These are phyloP conservation scores for Fusarium tuaranense DNA, from an alignment of 2,329 filamentous ascomycete genomes.

Conservation along the genomic window DNA sequence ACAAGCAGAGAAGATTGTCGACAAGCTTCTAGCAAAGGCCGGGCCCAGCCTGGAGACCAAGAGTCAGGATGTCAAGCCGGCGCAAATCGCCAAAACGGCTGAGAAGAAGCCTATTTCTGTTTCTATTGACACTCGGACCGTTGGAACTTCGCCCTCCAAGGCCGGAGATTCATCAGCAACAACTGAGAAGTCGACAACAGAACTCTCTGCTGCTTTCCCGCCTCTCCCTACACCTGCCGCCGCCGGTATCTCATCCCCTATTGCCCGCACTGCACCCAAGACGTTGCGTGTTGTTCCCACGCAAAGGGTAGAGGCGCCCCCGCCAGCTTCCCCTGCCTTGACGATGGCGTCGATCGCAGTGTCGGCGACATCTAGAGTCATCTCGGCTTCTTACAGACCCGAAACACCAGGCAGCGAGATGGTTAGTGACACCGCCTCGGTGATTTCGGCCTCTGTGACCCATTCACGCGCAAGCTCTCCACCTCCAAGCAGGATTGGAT, in stretches of 20 bases:
- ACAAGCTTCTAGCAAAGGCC: conserved; percentile 40
- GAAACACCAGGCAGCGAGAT: conserved; percentile 80
- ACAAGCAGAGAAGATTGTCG: conserved; percentile 45
- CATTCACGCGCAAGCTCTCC: conserved; percentile 78
- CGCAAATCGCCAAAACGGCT: conserved; percentile 5
- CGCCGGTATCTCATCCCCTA: conserved; percentile 60
- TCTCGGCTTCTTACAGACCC: conserved; percentile 63
- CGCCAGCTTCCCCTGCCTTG: conserved; percentile 49
- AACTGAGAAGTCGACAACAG: conserved; percentile 49
- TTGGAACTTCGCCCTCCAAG: conserved; percentile 51
- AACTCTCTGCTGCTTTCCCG: conserved; percentile 59
- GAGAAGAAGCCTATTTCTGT: conserved; percentile 53
- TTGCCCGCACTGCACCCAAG: conserved; percentile 66
- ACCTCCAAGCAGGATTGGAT: conserved; percentile 72
- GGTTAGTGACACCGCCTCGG: conserved; percentile 80
- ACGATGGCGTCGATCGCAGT: conserved; percentile 47
- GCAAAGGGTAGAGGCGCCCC: conserved; percentile 69
- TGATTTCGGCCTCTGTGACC: conserved; percentile 78
- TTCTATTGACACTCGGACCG: conserved; percentile 62
- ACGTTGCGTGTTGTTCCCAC: conserved; percentile 78
- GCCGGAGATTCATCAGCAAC: conserved; percentile 43
- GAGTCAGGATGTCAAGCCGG: conserved; percentile 23
- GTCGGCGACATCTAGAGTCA: conserved; percentile 45
- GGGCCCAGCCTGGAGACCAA: conserved; percentile 29
- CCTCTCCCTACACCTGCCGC: conserved; percentile 62